These are phyloP conservation scores for Zygosaccharomyces sapae DNA, from an alignment of 1,139 yeast species.

Conservation along the genomic window DNA sequence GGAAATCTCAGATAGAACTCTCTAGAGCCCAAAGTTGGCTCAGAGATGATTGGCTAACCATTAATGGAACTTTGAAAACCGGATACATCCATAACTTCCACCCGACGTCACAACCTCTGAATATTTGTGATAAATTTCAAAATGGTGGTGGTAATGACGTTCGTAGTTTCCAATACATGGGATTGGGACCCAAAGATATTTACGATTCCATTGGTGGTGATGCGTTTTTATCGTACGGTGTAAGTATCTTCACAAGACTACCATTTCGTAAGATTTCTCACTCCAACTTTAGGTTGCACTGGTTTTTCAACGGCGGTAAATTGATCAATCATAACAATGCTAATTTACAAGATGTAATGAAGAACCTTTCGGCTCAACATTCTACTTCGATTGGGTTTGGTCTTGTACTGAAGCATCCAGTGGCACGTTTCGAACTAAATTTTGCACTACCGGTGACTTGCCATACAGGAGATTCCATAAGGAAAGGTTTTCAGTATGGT, in stretches of 20 bases:
- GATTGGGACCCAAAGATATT: constrained; percentile 76
- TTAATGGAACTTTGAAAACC: constrained; percentile 45
- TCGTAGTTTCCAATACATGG: constrained; percentile 45
- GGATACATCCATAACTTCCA: constrained; percentile 48
- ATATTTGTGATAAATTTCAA: constrained; percentile 48
- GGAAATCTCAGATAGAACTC: constrained; percentile 43
- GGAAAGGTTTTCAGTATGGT: constrained; percentile 93
- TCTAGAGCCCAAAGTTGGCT: constrained; percentile 41
- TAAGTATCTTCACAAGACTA: constrained; percentile 59
- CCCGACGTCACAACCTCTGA: constrained; percentile 25
- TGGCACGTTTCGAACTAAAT: constrained; percentile 87
- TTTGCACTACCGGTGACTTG: constrained; percentile 72
- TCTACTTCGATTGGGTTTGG: constrained; percentile 73
- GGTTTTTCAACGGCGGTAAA: constrained; percentile 71
- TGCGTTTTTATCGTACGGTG: constrained; percentile 63
- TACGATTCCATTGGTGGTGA: constrained; percentile 72
- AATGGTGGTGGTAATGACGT: constrained; percentile 47
- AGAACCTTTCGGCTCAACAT: constrained; percentile 39
- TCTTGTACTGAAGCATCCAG: constrained; percentile 74
- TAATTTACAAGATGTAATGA: constrained; percentile 26
- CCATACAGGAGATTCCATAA: constrained; percentile 57
- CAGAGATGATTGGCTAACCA: constrained; percentile 32
- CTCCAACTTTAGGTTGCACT: constrained; percentile 65
- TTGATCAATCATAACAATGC: constrained; percentile 43
- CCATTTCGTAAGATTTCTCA: constrained; percentile 51